Conservation (phyloP, 495 filamentous ascomycete genomes). For the Pseudoneurospora amorphoporcata region DNA sequence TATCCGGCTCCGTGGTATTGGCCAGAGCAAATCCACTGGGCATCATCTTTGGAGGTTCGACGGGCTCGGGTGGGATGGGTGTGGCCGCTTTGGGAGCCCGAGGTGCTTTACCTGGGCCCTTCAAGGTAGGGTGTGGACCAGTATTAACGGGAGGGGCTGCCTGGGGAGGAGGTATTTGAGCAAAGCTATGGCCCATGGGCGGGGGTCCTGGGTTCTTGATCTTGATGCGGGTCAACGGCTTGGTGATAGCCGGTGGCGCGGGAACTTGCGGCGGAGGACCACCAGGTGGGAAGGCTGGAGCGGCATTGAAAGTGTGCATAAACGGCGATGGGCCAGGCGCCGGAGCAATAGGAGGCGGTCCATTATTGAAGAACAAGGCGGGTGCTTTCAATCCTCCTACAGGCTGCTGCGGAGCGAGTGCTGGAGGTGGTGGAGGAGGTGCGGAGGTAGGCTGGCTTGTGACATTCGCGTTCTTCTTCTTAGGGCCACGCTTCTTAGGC, state of each 20-base stretch:
- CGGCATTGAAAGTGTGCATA: constrained; percentile 21
- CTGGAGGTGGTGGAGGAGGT: constrained; percentile 15
- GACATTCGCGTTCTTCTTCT: constrained; percentile 7
- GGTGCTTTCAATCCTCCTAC: constrained; percentile 12
- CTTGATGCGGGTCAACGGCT: constrained; percentile 23
- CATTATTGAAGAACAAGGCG: constrained; percentile 11
- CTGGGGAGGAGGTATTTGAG: constrained; percentile 5
- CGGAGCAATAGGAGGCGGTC: constrained; percentile 5
- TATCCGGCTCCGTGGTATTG: constrained; percentile 18
- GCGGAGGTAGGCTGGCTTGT: constrained; percentile 6
- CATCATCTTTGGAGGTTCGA: not conserved
- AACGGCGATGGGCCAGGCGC: constrained; percentile 11
- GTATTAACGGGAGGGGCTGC: constrained; percentile 12
- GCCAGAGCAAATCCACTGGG: not conserved
- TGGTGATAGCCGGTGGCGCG: constrained; percentile 19
- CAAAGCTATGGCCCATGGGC: not conserved
- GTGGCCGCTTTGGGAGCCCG: constrained; percentile 7
- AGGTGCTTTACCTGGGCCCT: constrained; percentile 6
- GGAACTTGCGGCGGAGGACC: constrained; percentile 10
- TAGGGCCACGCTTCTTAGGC: constrained; percentile 10
- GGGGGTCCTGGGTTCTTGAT: constrained; percentile 15
- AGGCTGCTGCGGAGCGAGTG: constrained; percentile 4
- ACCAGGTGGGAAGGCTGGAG: constrained; percentile 10
- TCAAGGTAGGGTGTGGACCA: constrained; percentile 6
- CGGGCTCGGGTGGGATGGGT: not conserved